A percentile compares a stretch with the other conserved stretches of the same genome.
Conservation (phyloP, 2,329 filamentous ascomycete genomes). For the Fonsecaea monophora region DNA sequence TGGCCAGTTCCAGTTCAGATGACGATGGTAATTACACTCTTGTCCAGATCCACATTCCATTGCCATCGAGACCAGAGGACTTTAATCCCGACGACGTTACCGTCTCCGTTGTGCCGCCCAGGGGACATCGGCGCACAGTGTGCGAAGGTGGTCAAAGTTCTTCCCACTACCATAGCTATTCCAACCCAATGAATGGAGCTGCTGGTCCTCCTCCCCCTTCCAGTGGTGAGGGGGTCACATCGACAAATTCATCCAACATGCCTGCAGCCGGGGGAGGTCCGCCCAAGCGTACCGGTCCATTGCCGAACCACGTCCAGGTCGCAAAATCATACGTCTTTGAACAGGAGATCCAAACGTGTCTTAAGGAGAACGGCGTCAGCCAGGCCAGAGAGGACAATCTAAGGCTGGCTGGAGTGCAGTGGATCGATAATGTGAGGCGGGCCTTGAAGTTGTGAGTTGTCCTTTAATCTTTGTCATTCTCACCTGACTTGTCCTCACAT, state of each 20-base stretch:
- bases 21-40: neutral
- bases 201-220: constrained; percentile 8
- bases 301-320: constrained; percentile 69
- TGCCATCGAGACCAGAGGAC: neutral
- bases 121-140: neutral
- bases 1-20: neutral
- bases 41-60: neutral
- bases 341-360: constrained; percentile 75
- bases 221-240: constrained; percentile 23
- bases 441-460: constrained; percentile 74
- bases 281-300: constrained; percentile 51
- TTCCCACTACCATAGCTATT: constrained; percentile 18
- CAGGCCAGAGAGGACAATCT: constrained; percentile 79
- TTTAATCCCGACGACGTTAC: neutral
- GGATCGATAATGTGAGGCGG: constrained; percentile 84
- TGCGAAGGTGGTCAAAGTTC: constrained; percentile 32
- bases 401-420: constrained; percentile 82
- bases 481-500: neutral
- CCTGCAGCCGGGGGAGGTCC: constrained; percentile 20
- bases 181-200: constrained; percentile 31
- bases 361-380: constrained; percentile 72
- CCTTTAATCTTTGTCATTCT: constrained; percentile 7
- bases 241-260: neutral
- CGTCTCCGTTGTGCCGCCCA: neutral
- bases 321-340: constrained; percentile 82